Percentiles rank a stretch among this genome's conserved stretches.
Evolutionary conservation across 2,329 filamentous ascomycete species (phyloP).

Genomic region (Cladophialophora yegresii): DNA sequence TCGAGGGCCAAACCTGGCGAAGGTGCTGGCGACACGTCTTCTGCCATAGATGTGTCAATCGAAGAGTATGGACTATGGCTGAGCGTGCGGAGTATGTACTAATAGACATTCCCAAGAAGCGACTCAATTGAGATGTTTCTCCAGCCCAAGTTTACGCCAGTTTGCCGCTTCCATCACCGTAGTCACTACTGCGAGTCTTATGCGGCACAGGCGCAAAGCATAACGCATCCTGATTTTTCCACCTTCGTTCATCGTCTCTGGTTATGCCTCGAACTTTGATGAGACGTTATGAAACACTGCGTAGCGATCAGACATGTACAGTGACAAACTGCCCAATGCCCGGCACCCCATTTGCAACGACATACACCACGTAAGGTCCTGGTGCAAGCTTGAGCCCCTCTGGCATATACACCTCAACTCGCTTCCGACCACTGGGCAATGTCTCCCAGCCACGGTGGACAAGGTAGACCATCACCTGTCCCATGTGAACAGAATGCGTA

Average conservation of each 20-base stretch:
- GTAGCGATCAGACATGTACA: slow-evolving; percentile 16
- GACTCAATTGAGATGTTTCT: background rate
- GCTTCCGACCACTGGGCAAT: slow-evolving; percentile 46
- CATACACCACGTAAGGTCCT: slow-evolving; percentile 63
- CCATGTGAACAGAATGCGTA: slow-evolving; percentile 64
- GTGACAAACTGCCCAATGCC: slow-evolving; percentile 55
- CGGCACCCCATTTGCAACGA: slow-evolving; percentile 59
- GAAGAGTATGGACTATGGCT: background rate
- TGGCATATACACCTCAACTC: slow-evolving; percentile 56
- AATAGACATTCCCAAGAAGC: background rate
- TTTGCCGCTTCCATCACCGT: background rate
- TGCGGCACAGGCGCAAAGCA: background rate
- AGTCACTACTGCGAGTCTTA: background rate
- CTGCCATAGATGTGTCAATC: slow-evolving; percentile 12
- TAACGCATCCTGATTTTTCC: background rate
- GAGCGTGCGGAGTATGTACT: background rate
- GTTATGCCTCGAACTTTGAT: background rate
- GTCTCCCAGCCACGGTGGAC: slow-evolving; percentile 53
- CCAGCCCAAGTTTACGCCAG: background rate
- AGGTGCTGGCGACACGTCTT: slow-evolving; percentile 5
- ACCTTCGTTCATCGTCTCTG: background rate
- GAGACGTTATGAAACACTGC: background rate
- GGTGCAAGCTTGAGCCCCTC: slow-evolving; percentile 57
- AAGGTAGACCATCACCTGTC: slow-evolving; percentile 59
- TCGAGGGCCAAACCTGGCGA: slow-evolving; percentile 1